Conservation (phyloP, 106 monocot genomes). For the Acanthochlamys bracteata region DNA sequence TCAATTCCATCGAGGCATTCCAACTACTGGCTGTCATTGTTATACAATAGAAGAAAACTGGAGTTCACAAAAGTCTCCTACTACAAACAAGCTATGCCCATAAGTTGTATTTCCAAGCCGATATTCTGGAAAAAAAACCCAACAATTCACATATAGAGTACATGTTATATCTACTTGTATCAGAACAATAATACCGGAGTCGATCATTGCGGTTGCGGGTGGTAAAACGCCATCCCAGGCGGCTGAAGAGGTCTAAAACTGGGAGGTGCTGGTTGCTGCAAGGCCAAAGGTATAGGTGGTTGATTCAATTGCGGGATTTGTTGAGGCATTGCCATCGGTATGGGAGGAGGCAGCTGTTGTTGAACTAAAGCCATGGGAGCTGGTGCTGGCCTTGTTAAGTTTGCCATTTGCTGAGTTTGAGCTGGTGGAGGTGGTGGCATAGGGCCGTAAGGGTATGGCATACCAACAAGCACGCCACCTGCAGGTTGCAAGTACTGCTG, state of each 20-base stretch:
- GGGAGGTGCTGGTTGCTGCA: constrained; percentile 45
- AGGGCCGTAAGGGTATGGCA: constrained; percentile 55
- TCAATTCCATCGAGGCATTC: too few relatives aligned
- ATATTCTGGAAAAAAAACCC: background rate
- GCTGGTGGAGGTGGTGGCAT: constrained; percentile 29
- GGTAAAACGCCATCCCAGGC: constrained; percentile 68
- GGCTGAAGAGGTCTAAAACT: constrained; percentile 75
- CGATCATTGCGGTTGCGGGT: constrained; percentile 37
- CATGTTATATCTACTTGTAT: background rate
- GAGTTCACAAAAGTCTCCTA: background rate
- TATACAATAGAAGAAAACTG: too few relatives aligned
- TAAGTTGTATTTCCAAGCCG: background rate
- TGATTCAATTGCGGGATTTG: constrained; percentile 13
- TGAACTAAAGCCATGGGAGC: constrained; percentile 36
- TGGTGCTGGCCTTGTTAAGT: constrained; percentile 32
- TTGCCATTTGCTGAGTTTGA: constrained; percentile 38
- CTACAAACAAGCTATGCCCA: background rate
- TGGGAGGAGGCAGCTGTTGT: constrained; percentile 22
- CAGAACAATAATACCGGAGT: background rate
- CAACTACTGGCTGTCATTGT: too few relatives aligned
- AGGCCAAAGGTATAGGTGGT: constrained; percentile 22
- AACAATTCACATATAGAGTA: constrained; percentile 8
- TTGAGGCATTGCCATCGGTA: constrained; percentile 33
- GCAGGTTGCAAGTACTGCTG: constrained; percentile 61
- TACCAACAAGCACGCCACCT: constrained; percentile 65